Evolutionary conservation across 2,329 filamentous ascomycete genomes (phyloP), one percentile per base, ranked within the genome.

Genomic region (Venturia asperata): DNA sequence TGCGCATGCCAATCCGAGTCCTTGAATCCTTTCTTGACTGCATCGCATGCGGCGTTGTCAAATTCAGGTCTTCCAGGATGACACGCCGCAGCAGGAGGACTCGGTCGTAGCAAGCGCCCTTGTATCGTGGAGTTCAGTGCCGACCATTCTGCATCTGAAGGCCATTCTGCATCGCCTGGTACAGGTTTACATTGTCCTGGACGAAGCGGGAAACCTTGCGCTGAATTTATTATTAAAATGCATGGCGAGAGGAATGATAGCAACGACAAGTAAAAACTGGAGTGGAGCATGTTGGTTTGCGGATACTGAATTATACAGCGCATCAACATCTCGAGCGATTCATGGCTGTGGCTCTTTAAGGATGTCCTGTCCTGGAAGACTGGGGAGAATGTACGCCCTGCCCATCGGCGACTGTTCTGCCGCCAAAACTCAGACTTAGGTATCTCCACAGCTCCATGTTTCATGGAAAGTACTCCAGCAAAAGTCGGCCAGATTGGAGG

Each of bases 11-110:
- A 66, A 55, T 55, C 24, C 24, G 49, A 27, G 27, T 55, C 49
- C 15, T 24, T 11, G 49, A 55, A 55, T 2, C 49, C 41, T 17
- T 52, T 42, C n/a, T 34, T 63, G 19, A 66, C 61, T 3, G 47
- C 60, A 2, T 24, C 58, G 61, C 64, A 66, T 11, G 43, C 41
- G 2, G 41, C 24, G 5, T 39, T 21, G n/a, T 56, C 24, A 34
- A 27, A 66, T 13, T 27, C 27, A 10, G 60, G 43, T 10, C 42
- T 6, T 13, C 49, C 61, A 9, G 41, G 34, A 24, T 66, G 64
- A 47, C 64, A 66, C 21, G 45, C 27, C 27, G 64, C 60, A 39
- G 64, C 64, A 27, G 64, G 64, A 27, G 64, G 60, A 52, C 24
- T 9, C 11, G 64, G 24, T 27, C 24, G 39, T 10, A 64, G n/a